These are phyloP conservation scores for Volvox reticuliferus DNA, from an alignment of 139 green algal genomes.

Conservation along the genomic window DNA sequence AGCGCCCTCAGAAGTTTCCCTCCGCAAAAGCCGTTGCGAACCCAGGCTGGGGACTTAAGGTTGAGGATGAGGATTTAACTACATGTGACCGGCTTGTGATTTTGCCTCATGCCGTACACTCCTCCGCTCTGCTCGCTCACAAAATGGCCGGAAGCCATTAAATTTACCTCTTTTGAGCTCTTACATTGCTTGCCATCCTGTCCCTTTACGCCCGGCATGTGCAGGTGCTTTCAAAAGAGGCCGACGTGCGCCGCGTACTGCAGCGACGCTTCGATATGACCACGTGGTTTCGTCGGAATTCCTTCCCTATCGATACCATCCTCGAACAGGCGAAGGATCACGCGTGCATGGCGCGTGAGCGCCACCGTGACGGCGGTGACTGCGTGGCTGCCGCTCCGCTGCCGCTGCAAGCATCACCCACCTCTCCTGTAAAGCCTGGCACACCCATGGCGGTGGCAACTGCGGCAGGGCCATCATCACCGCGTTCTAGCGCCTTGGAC, in stretches of 20 bases:
- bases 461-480: neutral
- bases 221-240: slow-evolving; percentile 49
- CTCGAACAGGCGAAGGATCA: neutral
- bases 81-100: too few relatives aligned
- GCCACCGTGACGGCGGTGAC: neutral
- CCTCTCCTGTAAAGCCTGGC: neutral
- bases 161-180: too few relatives aligned
- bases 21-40: too few relatives aligned
- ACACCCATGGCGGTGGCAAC: neutral
- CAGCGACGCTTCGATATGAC: slow-evolving; percentile 85
- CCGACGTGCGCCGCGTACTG: slow-evolving; percentile 78
- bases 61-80: too few relatives aligned
- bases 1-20: too few relatives aligned
- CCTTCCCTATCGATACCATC: slow-evolving; percentile 59
- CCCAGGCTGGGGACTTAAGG: too few relatives aligned
- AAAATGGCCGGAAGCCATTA: too few relatives aligned
- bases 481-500: neutral
- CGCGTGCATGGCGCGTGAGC: neutral
- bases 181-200: too few relatives aligned
- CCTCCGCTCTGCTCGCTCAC: too few relatives aligned
- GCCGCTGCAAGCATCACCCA: neutral
- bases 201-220: neutral
- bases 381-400: neutral
- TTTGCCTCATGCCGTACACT: too few relatives aligned
- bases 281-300: slow-evolving; percentile 71